Percentiles rank a stretch among this genome's conserved stretches.
These are phyloP conservation scores for Boletus sp. DNA, from an alignment of 768 basidiomycete genomes.

Conservation along the genomic window DNA sequence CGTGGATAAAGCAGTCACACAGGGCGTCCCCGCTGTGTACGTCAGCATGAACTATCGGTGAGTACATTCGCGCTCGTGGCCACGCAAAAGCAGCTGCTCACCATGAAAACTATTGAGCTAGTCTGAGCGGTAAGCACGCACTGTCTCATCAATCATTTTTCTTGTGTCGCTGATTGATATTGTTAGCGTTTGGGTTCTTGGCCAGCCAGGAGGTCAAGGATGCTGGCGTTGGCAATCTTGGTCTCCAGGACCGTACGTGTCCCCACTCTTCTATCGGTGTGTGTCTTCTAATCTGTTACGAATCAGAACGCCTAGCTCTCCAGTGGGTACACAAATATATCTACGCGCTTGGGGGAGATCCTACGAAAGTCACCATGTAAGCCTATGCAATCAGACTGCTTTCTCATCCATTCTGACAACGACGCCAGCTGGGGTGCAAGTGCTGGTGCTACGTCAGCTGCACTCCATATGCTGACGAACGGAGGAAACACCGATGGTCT, in stretches of 20 bases:
- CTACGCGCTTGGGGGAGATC: constrained; percentile 56
- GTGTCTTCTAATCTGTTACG: background rate
- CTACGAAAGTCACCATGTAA: constrained; percentile 39
- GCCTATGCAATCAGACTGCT: background rate
- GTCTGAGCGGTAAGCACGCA: constrained; percentile 8
- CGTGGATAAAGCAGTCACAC: constrained; percentile 32
- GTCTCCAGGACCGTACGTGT: constrained; percentile 44
- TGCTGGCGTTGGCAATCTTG: constrained; percentile 46
- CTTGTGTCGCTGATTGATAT: too few relatives aligned
- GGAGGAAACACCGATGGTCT: constrained; percentile 24
- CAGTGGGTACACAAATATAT: constrained; percentile 63
- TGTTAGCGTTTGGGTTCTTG: constrained; percentile 38
- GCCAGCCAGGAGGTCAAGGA: constrained; percentile 38
- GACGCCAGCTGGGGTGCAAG: constrained; percentile 31
- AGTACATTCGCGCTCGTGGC: background rate
- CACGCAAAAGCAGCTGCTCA: too few relatives aligned
- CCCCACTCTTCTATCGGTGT: background rate
- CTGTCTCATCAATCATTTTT: too few relatives aligned
- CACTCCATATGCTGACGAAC: constrained; percentile 31
- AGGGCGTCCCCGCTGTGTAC: constrained; percentile 35
- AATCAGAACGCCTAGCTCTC: constrained; percentile 38
- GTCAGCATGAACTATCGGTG: constrained; percentile 45
- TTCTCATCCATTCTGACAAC: background rate
- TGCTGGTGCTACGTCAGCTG: constrained; percentile 38
- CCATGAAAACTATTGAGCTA: background rate